Evolutionary conservation across 1,284 basidiomycete species (phyloP), one percentile per base, ranked within the genome.

Genomic region (Ustilago esculenta): DNA sequence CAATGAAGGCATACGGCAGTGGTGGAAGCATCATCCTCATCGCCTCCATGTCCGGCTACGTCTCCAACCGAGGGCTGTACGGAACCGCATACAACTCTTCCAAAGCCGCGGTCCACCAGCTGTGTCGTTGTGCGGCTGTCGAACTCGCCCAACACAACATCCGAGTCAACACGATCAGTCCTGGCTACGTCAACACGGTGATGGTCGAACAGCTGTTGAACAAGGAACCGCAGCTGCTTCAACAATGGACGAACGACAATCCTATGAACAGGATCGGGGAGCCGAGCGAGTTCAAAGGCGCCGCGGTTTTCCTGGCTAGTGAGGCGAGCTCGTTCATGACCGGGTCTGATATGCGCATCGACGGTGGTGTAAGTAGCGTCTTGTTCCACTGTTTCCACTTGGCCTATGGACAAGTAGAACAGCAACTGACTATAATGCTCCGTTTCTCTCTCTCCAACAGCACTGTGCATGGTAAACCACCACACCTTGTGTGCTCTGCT

Each of bases 31-130:
- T 93, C 67, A 86, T 91, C 61, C 83, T 92, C 65, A 88, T 92
- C 70, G 91, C 90, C 17, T 91, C 90, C 57, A 92, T 94, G 90
- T 90, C 89, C 40, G 92, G 90, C 14, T 88, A 87, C 49, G 88
- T 92, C 68, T 90, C 90, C 42, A 92, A 92, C 83, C 87, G 84
- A 82, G 90, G 66, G 80, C 58, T 75, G 67, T 40, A 87, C 11
- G 90, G 89, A 87, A 85, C 88, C 37, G 87, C 89, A n/a, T 91
- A 91, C 84, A 92, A 91, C 82, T 86, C 87, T 42, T 90, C 88
- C 83, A 92, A 92, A 82, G 87, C 89, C 0, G 91, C 88, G 2
- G 89, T 92, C 8, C 81, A 90, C 39, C 91, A 92, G 82, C 90
- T 92, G 87, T 88, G 84, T 18, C 86, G 90, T 53, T 91, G 89